A percentile compares a stretch with the other conserved stretches of the same genome.
phyloP scores from a whole-genome alignment of 2,329 filamentous ascomycete genomes.

The Botrytis deweyae region DNA sequence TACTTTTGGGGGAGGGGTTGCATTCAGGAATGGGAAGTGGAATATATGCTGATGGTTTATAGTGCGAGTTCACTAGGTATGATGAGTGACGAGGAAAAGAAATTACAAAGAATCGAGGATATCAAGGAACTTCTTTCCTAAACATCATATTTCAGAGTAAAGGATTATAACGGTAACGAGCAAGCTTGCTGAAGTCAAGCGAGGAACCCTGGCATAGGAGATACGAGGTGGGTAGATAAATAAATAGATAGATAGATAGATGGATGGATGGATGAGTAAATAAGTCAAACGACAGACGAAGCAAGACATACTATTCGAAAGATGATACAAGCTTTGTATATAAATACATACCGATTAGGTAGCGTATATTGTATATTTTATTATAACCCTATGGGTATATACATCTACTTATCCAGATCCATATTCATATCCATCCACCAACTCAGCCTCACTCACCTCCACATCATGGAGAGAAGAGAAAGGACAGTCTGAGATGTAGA shows the following conservation, averaged over 20 bases:
- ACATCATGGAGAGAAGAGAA: no score
- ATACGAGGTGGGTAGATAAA: neutral
- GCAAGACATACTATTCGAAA: neutral
- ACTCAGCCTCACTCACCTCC: no score
- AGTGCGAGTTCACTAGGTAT: constrained; percentile 94
- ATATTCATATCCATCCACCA: no score
- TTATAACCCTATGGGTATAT: neutral
- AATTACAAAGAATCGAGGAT: constrained; percentile 84
- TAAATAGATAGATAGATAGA: no score
- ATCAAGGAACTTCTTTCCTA: constrained; percentile 74
- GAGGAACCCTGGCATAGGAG: neutral
- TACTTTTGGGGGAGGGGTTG: no score
- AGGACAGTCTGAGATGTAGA: no score
- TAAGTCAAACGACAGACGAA: neutral
- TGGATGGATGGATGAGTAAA: neutral
- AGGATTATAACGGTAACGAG: neutral
- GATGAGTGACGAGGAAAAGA: constrained; percentile 94
- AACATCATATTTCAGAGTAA: neutral
- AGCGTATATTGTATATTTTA: neutral
- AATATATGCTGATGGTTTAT: neutral
- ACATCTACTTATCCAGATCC: no score
- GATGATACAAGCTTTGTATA: no score
- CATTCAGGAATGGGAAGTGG: no score
- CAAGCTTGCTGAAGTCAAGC: neutral
- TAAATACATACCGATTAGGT: neutral